Evolutionary conservation across 345 rosid genomes (phyloP).

Genomic region (Eucalyptus marginata): DNA sequence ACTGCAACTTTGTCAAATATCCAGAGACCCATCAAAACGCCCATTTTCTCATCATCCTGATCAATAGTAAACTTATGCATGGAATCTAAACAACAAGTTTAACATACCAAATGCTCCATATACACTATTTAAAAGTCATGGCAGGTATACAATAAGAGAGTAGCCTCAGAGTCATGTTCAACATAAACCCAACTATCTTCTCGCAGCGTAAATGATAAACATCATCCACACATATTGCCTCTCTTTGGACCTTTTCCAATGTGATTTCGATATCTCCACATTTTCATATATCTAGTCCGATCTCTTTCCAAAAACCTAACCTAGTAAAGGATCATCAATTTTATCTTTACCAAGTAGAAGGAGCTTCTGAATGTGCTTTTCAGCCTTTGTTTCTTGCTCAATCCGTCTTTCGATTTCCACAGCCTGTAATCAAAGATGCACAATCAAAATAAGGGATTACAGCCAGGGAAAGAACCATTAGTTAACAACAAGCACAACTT

Average conservation of each 20-base stretch:
- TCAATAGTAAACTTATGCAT: neutral
- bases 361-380: conserved; percentile 88
- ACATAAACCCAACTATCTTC: neutral
- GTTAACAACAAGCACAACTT: neutral
- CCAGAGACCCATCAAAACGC: neutral
- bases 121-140: neutral
- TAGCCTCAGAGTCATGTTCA: neutral
- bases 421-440: conserved; percentile 27
- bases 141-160: neutral
- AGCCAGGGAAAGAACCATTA: neutral
- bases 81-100: neutral
- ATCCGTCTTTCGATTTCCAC: conserved; percentile 94
- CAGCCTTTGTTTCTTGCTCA: conserved; percentile 91
- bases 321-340: neutral
- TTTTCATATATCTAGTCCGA: neutral
- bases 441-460: neutral
- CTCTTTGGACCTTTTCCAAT: neutral
- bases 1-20: neutral
- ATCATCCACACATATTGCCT: neutral
- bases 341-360: conserved; percentile 61
- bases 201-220: neutral
- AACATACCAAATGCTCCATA: neutral
- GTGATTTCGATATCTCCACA: neutral
- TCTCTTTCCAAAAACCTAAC: neutral
- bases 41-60: neutral